Evolutionary conservation across 2,329 filamentous ascomycete genomes (phyloP), one percentile per base, ranked within the genome.

Genomic region (Dendrostoma leiphaemia): DNA sequence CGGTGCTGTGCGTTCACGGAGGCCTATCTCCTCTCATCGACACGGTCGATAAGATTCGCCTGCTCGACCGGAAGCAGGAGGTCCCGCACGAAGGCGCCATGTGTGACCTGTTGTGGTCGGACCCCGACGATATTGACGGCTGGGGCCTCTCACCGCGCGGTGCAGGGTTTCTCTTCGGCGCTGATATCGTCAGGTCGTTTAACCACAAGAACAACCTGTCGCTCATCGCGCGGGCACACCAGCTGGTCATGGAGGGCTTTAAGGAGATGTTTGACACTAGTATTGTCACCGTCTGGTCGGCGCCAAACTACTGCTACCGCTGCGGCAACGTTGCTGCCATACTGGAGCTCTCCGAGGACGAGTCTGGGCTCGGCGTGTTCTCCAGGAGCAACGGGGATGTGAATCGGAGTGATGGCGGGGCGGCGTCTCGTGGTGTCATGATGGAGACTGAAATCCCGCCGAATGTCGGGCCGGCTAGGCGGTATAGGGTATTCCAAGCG

Each of bases 231-330:
- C 85, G 94, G 52, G 94, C 94, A 1, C 94, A 99, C 68, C 94
- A 99, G 71, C 84, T 99, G 21, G 94, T 99, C 60, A 99, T 97
- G 94, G 94, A 99, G 70, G 94, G 94, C 0, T 99, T 97, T 72
- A 97, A 97, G 74, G 94, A 97, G 70, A 97, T 97, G 92, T 99
- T 97, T 66, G 91, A 96, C 67, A 88, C 86, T 13, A 90, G 86
- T 45, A 97, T 99, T 60, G 94, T 97, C 38, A 99, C 94, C 0
- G 94, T 99, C n/a, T 99, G 94, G 93, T 95, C 90, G 1, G 92
- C 92, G 9, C 92, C 92, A 1, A 97, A 97, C 70, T 97, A 97
- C 77, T 97, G 92, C 74, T 97, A 97, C 74, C 85, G 91, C 60
- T 97, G 92, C 66, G 92, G 92, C 51, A 97, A 97, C 65, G 92